Evolutionary conservation across 2,329 filamentous ascomycete species (phyloP), one percentile per base, ranked within the genome.

Genomic region (Penicillium sp.): DNA sequence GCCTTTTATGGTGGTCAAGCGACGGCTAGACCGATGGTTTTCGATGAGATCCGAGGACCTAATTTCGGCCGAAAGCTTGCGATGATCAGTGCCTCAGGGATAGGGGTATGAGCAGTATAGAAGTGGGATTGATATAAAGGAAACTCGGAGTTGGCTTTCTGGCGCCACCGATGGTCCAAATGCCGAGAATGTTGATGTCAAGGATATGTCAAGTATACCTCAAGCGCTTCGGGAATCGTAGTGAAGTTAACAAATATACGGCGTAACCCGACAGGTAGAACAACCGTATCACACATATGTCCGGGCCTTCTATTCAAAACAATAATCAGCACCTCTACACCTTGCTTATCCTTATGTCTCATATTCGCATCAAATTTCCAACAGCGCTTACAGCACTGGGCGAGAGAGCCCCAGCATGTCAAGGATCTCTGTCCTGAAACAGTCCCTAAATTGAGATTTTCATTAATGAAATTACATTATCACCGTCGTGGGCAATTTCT

Each of bases 1-100:
- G 78, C 80, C 2, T 71, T 58, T 1, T 81, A 85, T 66, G 83
- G 37, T 7, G 82, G 58, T 4, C 50, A 59, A 25, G n/a, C 38
- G 4, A 60, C 60, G 2, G 52, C 46, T 6, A 50, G 60, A 5
- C 12, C 10, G 29, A 31, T 7, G 8, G 8, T 10, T 10, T 19
- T 2, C 8, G 17, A 19, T 15, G 31, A 35, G 13, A 17, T 35
- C 7, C 56, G 57, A 54, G 58, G 53, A 5, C 40, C 33, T 7
- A 63, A 54, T 19, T 33, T 50, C 8, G 61, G 61, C 59, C 62
- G 2, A 45, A 9, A 46, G 2, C 27, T 13, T 63, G 63, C 46
- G 60, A 62, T 57, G 57, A 56, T 13, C 47, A 9, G 8, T 58
- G 60, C 42, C 17, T 60, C 4, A 54, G 43, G 23, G 63, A 66